Conservation (phyloP, 129 eudicot genomes). For the Ambrosia trifida region DNA sequence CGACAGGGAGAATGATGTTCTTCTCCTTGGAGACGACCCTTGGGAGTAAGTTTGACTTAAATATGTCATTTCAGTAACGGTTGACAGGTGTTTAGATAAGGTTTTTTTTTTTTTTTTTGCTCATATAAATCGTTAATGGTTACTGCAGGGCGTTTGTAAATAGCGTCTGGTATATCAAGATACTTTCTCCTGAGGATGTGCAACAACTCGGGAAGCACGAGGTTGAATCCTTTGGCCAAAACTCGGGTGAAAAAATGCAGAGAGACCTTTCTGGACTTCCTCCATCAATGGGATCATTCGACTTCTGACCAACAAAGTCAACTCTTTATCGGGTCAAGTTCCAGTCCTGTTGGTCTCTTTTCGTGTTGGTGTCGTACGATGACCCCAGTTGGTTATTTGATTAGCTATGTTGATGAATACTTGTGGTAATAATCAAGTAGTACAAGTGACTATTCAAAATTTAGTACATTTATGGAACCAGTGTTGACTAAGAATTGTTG, state of each 20-base stretch:
- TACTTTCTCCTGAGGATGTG: constrained; percentile 92
- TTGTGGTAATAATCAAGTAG: constrained; percentile 25
- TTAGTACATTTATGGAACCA: constrained; percentile 27
- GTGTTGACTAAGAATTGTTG: constrained; percentile 30
- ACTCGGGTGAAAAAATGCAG: constrained; percentile 51
- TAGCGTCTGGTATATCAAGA: constrained; percentile 95
- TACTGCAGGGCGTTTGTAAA: constrained; percentile 83
- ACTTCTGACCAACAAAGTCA: constrained; percentile 42
- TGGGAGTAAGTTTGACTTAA: constrained; percentile 79
- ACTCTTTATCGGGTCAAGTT: constrained; percentile 6
- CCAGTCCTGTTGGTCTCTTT: constrained; percentile 14
- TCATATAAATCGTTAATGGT: neutral
- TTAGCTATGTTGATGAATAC: constrained; percentile 29
- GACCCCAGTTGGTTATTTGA: constrained; percentile 20
- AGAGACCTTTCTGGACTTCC: constrained; percentile 56
- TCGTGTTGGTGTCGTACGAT: constrained; percentile 8
- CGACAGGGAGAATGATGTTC: constrained; percentile 99
- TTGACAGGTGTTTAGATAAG: too few relatives aligned
- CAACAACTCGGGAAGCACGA: constrained; percentile 79
- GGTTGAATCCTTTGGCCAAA: constrained; percentile 48
- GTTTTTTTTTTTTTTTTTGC: too few relatives aligned
- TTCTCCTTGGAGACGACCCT: constrained; percentile 99
- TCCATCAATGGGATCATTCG: constrained; percentile 70
- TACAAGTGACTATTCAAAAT: constrained; percentile 18
- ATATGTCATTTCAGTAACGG: neutral